phyloP scores from a whole-genome alignment of 1,139 yeast genomes.

The Hyphopichia burtonii region DNA sequence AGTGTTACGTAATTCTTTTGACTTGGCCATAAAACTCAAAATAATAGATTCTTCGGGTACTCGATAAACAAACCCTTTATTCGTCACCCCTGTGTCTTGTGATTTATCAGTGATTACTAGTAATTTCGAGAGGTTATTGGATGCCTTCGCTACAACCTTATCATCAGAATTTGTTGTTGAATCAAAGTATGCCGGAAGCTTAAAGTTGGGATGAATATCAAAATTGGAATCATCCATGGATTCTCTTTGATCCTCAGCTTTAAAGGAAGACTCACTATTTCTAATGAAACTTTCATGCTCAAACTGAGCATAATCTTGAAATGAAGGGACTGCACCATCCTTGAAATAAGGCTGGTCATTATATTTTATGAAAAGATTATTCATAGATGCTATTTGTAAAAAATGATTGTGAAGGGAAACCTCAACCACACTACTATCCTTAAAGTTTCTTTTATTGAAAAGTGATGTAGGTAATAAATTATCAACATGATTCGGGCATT shows the following conservation, averaged over 20 bases:
- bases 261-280: slow-evolving; percentile 6
- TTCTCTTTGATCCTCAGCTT: slow-evolving; percentile 9
- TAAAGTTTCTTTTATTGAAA: slow-evolving; percentile 46
- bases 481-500: slow-evolving; percentile 86
- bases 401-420: slow-evolving; percentile 43
- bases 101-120: slow-evolving; percentile 34
- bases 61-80: slow-evolving; percentile 51
- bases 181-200: slow-evolving; percentile 47
- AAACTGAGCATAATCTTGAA: slow-evolving; percentile 31
- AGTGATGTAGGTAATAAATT: slow-evolving; percentile 41
- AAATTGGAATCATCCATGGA: slow-evolving; percentile 23
- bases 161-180: slow-evolving; percentile 29
- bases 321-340: slow-evolving; percentile 18
- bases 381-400: slow-evolving; percentile 38
- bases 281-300: slow-evolving; percentile 25
- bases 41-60: slow-evolving; percentile 72
- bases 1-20: neutral
- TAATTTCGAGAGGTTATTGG: slow-evolving; percentile 33
- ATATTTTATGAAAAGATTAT: slow-evolving; percentile 62
- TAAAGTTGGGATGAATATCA: slow-evolving; percentile 22
- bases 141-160: slow-evolving; percentile 48
- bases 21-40: slow-evolving; percentile 61
- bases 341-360: slow-evolving; percentile 61
- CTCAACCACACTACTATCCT: slow-evolving; percentile 53
- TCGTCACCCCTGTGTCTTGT: neutral